Conservation (phyloP, 306 rosid species). For the Astragalus glycyphyllos region DNA sequence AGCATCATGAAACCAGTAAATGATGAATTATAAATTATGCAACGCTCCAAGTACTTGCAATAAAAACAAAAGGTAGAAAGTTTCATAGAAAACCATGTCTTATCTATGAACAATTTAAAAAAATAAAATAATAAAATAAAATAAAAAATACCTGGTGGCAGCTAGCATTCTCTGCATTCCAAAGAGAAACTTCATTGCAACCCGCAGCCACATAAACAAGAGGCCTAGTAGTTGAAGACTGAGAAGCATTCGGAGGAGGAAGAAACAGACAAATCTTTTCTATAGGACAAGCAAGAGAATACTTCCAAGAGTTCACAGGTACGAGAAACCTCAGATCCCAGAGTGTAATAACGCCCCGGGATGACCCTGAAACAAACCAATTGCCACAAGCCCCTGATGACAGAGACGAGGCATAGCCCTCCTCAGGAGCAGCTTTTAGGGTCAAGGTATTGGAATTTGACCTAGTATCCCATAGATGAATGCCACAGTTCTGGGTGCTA, state of each 20-base stretch:
- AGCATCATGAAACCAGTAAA: conserved; percentile 28
- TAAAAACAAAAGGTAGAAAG: conserved; percentile 24
- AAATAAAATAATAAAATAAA: conserved; percentile 44
- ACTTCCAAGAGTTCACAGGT: conserved; percentile 91
- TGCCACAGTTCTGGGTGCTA: conserved; percentile 91
- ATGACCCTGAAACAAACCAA: conserved; percentile 98
- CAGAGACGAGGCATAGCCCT: conserved; percentile 80
- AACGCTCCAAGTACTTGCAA: conserved; percentile 24
- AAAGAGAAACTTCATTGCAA: conserved; percentile 93
- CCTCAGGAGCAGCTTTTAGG: conserved; percentile 79
- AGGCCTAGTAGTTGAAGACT: conserved; percentile 80
- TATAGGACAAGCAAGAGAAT: conserved; percentile 82
- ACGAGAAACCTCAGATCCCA: conserved; percentile 96
- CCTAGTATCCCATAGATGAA: conserved; percentile 97
- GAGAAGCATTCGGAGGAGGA: conserved; percentile 75
- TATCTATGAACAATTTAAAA: conserved; percentile 26
- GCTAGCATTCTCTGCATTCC: conserved; percentile 98
- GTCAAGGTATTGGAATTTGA: conserved; percentile 80
- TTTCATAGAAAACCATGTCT: conserved; percentile 15
- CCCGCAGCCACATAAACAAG: conserved; percentile 97
- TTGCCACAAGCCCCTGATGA: conserved; percentile 84
- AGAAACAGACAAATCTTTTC: conserved; percentile 89
- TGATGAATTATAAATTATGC: conserved; percentile 16
- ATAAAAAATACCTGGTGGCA: conserved; percentile 86
- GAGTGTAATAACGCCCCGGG: conserved; percentile 88